Base-by-base conservation (phyloP, 805 yeast genomes). In the Tetrapisispora arboricola region DNA sequence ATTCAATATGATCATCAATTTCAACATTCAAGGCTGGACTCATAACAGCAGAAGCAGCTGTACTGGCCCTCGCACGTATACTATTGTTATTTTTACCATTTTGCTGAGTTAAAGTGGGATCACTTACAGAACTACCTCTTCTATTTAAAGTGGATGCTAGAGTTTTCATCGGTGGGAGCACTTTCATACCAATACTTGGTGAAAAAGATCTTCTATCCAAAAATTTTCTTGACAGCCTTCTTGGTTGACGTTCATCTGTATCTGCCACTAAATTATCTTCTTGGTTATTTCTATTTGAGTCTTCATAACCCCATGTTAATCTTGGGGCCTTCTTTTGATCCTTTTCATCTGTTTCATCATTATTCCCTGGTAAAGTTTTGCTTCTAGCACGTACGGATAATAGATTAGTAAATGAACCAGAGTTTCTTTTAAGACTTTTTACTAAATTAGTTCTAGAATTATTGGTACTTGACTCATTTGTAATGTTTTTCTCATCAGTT, bases 171-270 rank as follows among this genome's bases (percentile, higher is more conserved):
- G 56, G 54, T 16, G 55, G 56, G 11, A 53, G 39, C 7, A 48
- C 48, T 37, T 51, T 56, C 42, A 49, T 49, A 26, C 54, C 51
- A 17, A 54, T 43, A 18, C 41, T 41, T 7, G 61, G 61, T 2
- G 62, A 57, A 34, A 54, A 54, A 6, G 63, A 57, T 37, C 63
- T 50, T 37, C 58, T 46, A 28, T 44, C 49, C 19, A 53, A 39
- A 36, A 55, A 53, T 28, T 49, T 48, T 32, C 42, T 53, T 9
- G 61, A 51, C 47, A 50, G 43, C 26, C 56, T 47, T 41, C 62
- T 52, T 8, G 60, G 45, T 38, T 52, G 54, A 12, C 56, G 46
- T 25, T 55, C 60, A 4, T 37, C 45, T 11, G 18, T 26, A 11
- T 30, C 39, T 12, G n/a, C 4, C 2, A 3, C 19, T 10, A 11